A percentile compares a stretch with the other conserved stretches of the same genome.
These are phyloP conservation scores for Suaeda aralocaspica DNA, from an alignment of 148 eudicot species.

Conservation along the genomic window DNA sequence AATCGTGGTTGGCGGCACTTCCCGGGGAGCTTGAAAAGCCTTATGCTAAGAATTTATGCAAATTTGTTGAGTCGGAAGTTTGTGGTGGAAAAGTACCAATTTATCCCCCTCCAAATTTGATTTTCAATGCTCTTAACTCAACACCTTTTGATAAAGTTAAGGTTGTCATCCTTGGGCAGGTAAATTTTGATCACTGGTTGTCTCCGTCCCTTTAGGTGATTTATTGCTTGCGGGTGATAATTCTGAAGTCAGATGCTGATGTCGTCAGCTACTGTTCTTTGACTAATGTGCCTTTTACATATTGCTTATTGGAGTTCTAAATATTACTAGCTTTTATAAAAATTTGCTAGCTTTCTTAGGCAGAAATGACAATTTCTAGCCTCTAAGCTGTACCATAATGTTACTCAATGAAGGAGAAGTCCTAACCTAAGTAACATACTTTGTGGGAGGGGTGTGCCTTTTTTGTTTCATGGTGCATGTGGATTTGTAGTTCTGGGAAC, in stretches of 20 bases:
- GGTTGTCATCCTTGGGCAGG: constrained; percentile 96
- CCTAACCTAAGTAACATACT: neutral
- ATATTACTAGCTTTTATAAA: neutral
- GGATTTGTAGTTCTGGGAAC: neutral
- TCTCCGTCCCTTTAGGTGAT: neutral
- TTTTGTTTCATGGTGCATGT: neutral
- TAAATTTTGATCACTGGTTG: constrained; percentile 13
- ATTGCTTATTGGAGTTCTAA: neutral
- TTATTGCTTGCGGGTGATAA: neutral
- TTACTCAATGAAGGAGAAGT: neutral
- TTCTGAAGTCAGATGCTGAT: neutral
- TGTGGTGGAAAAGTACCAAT: constrained; percentile 48
- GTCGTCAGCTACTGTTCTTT: neutral
- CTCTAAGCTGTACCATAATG: no score
- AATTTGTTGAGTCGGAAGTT: constrained; percentile 65
- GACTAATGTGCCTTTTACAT: no score
- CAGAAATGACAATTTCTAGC: neutral
- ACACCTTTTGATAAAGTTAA: constrained; percentile 80
- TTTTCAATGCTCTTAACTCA: constrained; percentile 85
- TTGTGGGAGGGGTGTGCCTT: neutral
- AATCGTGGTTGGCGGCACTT: constrained; percentile 67
- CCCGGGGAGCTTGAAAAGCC: constrained; percentile 76
- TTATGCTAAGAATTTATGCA: constrained; percentile 56
- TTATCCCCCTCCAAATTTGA: constrained; percentile 81
- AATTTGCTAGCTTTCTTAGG: neutral